These are phyloP conservation scores for Triticum turgidum DNA, from an alignment of 176 grass and related monocot species.

Conservation along the genomic window DNA sequence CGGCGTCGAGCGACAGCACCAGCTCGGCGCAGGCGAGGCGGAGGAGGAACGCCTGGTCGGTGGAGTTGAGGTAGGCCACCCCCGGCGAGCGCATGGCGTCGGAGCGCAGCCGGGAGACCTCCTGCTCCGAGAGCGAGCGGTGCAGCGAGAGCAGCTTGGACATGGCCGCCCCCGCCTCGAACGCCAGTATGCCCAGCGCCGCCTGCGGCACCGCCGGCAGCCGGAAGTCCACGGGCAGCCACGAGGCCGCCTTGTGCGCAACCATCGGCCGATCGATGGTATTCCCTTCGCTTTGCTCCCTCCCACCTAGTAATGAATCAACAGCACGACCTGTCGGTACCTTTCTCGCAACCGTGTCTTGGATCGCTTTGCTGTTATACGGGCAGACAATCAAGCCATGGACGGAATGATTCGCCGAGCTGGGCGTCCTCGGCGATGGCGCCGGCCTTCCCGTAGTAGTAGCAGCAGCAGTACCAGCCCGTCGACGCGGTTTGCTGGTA, in stretches of 20 bases:
- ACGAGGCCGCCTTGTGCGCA: slow-evolving; percentile 41
- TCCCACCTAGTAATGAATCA: background rate
- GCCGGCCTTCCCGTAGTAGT: background rate
- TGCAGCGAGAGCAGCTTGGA: slow-evolving; percentile 81
- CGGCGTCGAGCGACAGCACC: slow-evolving; percentile 55
- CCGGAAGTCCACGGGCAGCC: slow-evolving; percentile 49
- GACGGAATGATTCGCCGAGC: slow-evolving; percentile 21
- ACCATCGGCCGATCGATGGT: slow-evolving; percentile 44
- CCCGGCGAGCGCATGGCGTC: slow-evolving; percentile 79
- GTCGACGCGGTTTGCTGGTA: slow-evolving; percentile 52
- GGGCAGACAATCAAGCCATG: slow-evolving; percentile 29
- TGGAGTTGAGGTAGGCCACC: slow-evolving; percentile 82
- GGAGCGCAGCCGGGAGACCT: slow-evolving; percentile 57
- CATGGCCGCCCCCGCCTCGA: slow-evolving; percentile 82
- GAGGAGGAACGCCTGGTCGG: slow-evolving; percentile 80
- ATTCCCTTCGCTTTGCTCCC: background rate
- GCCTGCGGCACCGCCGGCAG: slow-evolving; percentile 44
- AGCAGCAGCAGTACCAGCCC: background rate
- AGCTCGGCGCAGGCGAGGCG: slow-evolving; percentile 78
- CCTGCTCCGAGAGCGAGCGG: slow-evolving; percentile 59
- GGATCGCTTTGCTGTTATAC: background rate
- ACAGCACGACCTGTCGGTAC: background rate
- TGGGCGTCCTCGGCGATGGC: slow-evolving; percentile 17
- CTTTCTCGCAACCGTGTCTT: background rate
- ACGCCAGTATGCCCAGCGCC: slow-evolving; percentile 75